Evolutionary conservation across 805 yeast species (phyloP).

Genomic region (Metschnikowia borealis): DNA sequence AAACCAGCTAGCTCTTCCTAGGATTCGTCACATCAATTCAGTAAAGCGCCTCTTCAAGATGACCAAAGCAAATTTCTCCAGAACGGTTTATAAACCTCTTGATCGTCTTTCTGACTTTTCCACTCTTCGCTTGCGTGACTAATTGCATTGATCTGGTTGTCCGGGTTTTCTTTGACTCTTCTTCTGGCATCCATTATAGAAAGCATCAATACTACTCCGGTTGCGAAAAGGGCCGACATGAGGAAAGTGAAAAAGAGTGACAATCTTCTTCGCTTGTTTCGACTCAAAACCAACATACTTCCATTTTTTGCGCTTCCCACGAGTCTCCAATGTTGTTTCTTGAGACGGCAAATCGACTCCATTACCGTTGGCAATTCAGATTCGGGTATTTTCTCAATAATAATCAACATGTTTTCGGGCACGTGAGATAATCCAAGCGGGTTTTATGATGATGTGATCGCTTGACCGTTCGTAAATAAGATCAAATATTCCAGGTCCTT

Average conservation of each 20-base stretch:
- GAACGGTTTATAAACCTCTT: background rate
- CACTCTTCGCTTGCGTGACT: background rate
- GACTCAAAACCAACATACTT: conserved; percentile 16
- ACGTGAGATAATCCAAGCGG: conserved; percentile 37
- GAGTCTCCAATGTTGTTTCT: conserved; percentile 49
- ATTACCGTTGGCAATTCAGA: conserved; percentile 31
- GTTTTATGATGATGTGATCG: conserved; percentile 28
- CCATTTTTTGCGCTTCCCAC: conserved; percentile 43
- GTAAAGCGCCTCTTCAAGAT: background rate
- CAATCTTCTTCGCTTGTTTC: background rate
- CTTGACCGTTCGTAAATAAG: conserved; percentile 33
- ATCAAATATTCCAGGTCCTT: conserved; percentile 24
- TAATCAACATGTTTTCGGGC: conserved; percentile 39
- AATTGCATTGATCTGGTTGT: background rate
- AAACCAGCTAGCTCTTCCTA: background rate
- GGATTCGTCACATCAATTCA: background rate
- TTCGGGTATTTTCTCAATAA: conserved; percentile 36
- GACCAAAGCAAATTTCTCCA: conserved; percentile 7
- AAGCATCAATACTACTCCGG: conserved; percentile 24
- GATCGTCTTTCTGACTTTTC: background rate
- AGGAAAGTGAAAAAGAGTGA: conserved; percentile 4
- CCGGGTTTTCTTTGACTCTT: background rate
- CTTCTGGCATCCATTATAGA: background rate
- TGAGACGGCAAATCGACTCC: conserved; percentile 38
- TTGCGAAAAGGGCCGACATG: conserved; percentile 22